These are phyloP conservation scores for Candida mesenterica DNA, from an alignment of 1,139 yeast genomes.

Conservation along the genomic window DNA sequence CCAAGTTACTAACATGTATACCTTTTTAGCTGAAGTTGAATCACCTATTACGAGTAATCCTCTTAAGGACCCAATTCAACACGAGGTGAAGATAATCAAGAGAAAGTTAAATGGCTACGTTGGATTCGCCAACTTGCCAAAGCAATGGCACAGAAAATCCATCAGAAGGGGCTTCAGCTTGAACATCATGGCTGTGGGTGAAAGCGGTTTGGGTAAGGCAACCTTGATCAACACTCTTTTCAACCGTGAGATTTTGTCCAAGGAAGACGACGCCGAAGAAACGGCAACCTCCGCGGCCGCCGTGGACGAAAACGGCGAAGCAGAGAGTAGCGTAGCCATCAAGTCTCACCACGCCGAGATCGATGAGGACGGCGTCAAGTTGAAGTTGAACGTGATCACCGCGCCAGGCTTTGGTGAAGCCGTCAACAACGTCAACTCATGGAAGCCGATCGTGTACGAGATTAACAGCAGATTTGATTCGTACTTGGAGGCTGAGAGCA, in stretches of 20 bases:
- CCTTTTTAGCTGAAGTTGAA: constrained; percentile 11
- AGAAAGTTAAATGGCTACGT: constrained; percentile 89
- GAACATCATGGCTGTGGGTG: constrained; percentile 88
- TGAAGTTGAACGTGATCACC: constrained; percentile 80
- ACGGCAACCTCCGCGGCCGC: constrained; percentile 18
- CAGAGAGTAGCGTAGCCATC: constrained; percentile 48
- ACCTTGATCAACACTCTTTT: constrained; percentile 90
- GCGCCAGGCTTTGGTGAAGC: constrained; percentile 95
- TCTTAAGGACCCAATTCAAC: constrained; percentile 20
- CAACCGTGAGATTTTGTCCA: constrained; percentile 63
- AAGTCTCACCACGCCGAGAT: constrained; percentile 69
- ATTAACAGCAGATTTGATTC: constrained; percentile 83
- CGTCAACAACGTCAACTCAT: constrained; percentile 81
- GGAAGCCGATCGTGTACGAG: constrained; percentile 93
- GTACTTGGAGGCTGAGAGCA: constrained; percentile 87
- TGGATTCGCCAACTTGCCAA: constrained; percentile 97
- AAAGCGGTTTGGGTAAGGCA: constrained; percentile 90
- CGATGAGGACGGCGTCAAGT: constrained; percentile 91
- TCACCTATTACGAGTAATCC: constrained; percentile 8
- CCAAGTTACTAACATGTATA: constrained; percentile 10
- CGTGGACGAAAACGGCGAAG: constrained; percentile 18
- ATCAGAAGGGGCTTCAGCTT: constrained; percentile 91
- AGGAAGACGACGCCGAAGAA: constrained; percentile 16
- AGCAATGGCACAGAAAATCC: constrained; percentile 97
- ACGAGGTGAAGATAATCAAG: constrained; percentile 60